Conservation (phyloP, 768 basidiomycete genomes). For the Peribolospora baueri region DNA sequence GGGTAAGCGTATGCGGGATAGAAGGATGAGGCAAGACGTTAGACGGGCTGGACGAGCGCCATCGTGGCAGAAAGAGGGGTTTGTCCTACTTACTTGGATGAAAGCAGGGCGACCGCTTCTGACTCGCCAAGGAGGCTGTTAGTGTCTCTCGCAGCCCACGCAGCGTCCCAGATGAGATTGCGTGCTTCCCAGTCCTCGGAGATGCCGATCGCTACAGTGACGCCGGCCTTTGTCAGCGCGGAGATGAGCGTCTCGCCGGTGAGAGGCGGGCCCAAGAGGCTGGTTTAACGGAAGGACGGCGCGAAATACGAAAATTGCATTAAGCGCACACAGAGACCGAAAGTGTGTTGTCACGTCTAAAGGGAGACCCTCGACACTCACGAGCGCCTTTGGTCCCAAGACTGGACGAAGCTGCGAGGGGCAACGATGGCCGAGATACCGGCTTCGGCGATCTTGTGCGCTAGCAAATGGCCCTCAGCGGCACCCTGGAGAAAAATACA, state of each 20-base stretch:
- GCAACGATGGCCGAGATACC: constrained; percentile 44
- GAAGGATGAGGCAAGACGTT: no score
- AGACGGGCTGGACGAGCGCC: no score
- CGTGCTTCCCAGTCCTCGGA: constrained; percentile 45
- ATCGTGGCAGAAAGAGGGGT: no score
- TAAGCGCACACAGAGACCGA: no score
- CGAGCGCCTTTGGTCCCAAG: constrained; percentile 4
- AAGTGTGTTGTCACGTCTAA: neutral
- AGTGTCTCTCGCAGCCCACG: constrained; percentile 32
- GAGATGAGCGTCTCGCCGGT: constrained; percentile 36
- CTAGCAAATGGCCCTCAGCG: constrained; percentile 45
- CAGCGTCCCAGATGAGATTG: constrained; percentile 53
- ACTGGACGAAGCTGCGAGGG: constrained; percentile 18
- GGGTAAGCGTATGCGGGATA: no score
- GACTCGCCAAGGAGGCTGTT: constrained; percentile 22
- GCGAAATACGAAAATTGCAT: no score
- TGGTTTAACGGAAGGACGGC: neutral
- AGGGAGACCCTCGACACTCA: neutral
- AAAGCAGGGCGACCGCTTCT: constrained; percentile 31
- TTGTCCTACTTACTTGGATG: constrained; percentile 20
- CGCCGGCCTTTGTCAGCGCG: constrained; percentile 38
- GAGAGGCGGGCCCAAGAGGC: constrained; percentile 43
- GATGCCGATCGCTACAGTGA: constrained; percentile 45
- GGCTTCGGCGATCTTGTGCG: constrained; percentile 41
- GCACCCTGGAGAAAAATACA: constrained; percentile 22